These are phyloP conservation scores for Aphanomyces stellatus DNA, from an alignment of 352 stramenopile genomes.

Conservation along the genomic window DNA sequence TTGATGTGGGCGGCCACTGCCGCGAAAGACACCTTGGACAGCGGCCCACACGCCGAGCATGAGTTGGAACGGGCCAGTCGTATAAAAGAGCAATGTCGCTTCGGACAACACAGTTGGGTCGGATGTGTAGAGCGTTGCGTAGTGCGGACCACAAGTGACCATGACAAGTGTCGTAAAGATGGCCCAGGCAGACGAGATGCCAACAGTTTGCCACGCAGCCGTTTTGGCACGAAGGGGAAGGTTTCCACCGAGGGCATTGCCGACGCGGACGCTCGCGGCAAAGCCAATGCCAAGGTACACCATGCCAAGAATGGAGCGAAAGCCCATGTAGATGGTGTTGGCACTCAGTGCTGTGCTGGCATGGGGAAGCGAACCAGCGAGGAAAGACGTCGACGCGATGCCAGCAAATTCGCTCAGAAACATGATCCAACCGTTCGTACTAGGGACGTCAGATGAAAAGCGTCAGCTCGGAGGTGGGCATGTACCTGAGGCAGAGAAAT, in stretches of 20 bases:
- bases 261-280: constrained; percentile 53
- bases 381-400: constrained; percentile 55
- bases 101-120: constrained; percentile 30
- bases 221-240: constrained; percentile 61
- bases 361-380: constrained; percentile 59
- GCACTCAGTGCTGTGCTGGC: constrained; percentile 74
- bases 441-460: background rate
- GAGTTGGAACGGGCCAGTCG: constrained; percentile 60
- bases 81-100: constrained; percentile 48
- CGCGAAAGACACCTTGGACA: constrained; percentile 76
- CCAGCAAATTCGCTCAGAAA: constrained; percentile 81
- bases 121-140: constrained; percentile 54
- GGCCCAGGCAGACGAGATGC: constrained; percentile 32
- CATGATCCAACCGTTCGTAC: constrained; percentile 40
- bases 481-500: constrained; percentile 15
- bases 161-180: constrained; percentile 48
- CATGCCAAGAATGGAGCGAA: constrained; percentile 56
- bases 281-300: constrained; percentile 61
- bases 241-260: constrained; percentile 79
- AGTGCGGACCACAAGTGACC: constrained; percentile 38
- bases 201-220: constrained; percentile 51
- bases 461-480: background rate
- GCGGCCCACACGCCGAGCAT: constrained; percentile 62
- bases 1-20: constrained; percentile 65
- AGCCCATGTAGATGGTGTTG: constrained; percentile 69